phyloP scores from a whole-genome alignment of 2,329 filamentous ascomycete species.

The Apiospora aurea region DNA sequence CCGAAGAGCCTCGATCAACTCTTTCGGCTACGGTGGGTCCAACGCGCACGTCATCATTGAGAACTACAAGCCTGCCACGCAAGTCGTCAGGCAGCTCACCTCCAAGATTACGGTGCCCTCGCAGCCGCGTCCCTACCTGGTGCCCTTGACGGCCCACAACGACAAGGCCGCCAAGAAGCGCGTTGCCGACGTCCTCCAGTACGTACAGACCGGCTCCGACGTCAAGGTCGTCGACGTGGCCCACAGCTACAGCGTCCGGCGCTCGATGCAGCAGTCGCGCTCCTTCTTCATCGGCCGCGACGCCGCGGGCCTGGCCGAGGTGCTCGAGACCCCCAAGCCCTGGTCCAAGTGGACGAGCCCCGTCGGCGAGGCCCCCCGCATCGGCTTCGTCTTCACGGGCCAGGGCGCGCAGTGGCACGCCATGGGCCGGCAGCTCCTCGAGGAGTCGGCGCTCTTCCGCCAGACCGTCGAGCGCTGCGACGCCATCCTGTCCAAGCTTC shows the following conservation, averaged over 20 bases:
- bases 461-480: slow-evolving; percentile 34
- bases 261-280: slow-evolving; percentile 31
- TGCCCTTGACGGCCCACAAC: slow-evolving; percentile 35
- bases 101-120: not conserved
- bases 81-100: not conserved
- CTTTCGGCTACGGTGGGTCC: slow-evolving; percentile 65
- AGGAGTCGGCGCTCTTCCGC: slow-evolving; percentile 27
- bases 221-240: slow-evolving; percentile 24
- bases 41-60: slow-evolving; percentile 62
- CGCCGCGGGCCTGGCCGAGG: slow-evolving; percentile 16
- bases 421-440: slow-evolving; percentile 42
- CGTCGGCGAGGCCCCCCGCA: slow-evolving; percentile 25
- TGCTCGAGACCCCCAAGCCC: slow-evolving; percentile 15
- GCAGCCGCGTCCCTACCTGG: slow-evolving; percentile 27
- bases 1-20: slow-evolving; percentile 61
- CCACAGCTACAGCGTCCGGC: slow-evolving; percentile 28
- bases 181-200: slow-evolving; percentile 12
- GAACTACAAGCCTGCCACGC: slow-evolving; percentile 44
- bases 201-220: slow-evolving; percentile 21
- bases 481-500: slow-evolving; percentile 21
- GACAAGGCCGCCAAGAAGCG: slow-evolving; percentile 30
- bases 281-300: slow-evolving; percentile 32
- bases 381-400: slow-evolving; percentile 43
- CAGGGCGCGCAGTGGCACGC: slow-evolving; percentile 44
- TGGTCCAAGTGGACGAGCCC: not conserved